These are phyloP conservation scores for Exophiala spinifera DNA, from an alignment of 2,329 filamentous ascomycete species.

Conservation along the genomic window DNA sequence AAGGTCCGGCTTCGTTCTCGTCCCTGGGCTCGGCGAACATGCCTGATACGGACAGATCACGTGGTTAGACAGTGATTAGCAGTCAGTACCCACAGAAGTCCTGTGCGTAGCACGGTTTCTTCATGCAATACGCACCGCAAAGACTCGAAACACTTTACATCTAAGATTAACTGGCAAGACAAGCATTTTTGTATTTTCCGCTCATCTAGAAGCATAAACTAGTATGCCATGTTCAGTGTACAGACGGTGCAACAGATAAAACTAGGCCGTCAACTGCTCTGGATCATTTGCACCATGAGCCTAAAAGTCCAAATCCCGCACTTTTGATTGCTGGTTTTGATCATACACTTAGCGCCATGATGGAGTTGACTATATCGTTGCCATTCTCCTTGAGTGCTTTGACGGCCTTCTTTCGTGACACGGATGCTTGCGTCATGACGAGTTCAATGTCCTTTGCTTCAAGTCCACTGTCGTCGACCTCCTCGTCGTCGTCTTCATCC, in stretches of 20 bases:
- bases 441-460: slow-evolving; percentile 99
- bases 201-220: slow-evolving; percentile 11
- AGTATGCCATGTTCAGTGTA: slow-evolving; percentile 5
- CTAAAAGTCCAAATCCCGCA: neutral
- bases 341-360: slow-evolving; percentile 92
- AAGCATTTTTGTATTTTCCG: slow-evolving; percentile 7
- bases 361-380: slow-evolving; percentile 99
- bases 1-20: slow-evolving; percentile 8
- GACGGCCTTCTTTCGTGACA: slow-evolving; percentile 96
- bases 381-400: slow-evolving; percentile 96
- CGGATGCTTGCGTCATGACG: slow-evolving; percentile 95
- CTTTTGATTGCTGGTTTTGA: slow-evolving; percentile 16
- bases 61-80: slow-evolving; percentile 11
- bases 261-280: neutral
- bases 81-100: no score
- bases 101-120: no score
- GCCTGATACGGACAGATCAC: slow-evolving; percentile 6
- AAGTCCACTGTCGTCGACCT: slow-evolving; percentile 89
- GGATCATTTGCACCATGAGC: no score
- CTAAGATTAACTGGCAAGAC: neutral
- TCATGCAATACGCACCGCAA: no score
- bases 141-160: neutral
- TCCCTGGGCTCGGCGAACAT: slow-evolving; percentile 15
- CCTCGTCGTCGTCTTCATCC: slow-evolving; percentile 89
- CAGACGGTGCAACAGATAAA: neutral